Conservation (phyloP, 2,329 filamentous ascomycete species). For the Fusarium decemcellulare region DNA sequence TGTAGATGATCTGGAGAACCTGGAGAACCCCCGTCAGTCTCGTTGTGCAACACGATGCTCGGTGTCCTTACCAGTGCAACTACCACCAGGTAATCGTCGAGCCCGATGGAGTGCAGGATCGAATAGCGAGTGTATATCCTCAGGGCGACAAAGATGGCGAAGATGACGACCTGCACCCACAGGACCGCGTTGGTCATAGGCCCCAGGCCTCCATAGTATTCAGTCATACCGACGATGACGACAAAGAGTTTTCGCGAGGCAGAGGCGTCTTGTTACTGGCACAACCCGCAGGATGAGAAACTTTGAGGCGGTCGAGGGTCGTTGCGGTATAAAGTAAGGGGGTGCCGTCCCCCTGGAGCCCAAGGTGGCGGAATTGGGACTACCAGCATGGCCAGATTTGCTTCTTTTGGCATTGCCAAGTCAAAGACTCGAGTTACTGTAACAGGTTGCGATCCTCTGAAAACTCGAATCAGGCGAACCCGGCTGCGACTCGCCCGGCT, state of each 20-base stretch:
- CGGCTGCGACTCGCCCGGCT: too few relatives aligned
- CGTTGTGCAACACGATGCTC: neutral
- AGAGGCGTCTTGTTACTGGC: neutral
- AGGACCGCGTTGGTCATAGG: conserved; percentile 28
- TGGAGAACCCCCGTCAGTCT: neutral
- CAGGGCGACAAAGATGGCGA: conserved; percentile 17
- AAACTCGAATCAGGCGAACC: too few relatives aligned
- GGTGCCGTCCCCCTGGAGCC: neutral
- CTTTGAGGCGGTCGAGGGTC: neutral
- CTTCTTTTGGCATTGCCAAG: too few relatives aligned
- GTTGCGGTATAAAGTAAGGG: neutral
- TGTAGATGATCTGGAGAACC: conserved; percentile 28
- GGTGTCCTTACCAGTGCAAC: neutral
- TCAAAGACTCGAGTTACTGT: too few relatives aligned
- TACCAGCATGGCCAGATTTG: too few relatives aligned
- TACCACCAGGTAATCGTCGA: conserved; percentile 22
- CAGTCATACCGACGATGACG: conserved; percentile 8
- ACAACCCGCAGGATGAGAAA: neutral
- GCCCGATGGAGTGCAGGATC: conserved; percentile 14
- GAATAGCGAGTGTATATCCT: conserved; percentile 19
- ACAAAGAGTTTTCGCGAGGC: neutral
- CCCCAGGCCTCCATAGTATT: conserved; percentile 26
- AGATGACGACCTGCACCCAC: conserved; percentile 25
- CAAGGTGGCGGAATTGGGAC: neutral
- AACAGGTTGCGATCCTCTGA: too few relatives aligned